Evolutionary conservation across 352 stramenopile genomes (phyloP), one percentile per base, ranked within the genome.

Genomic region (Thalassiosira oceanica): DNA sequence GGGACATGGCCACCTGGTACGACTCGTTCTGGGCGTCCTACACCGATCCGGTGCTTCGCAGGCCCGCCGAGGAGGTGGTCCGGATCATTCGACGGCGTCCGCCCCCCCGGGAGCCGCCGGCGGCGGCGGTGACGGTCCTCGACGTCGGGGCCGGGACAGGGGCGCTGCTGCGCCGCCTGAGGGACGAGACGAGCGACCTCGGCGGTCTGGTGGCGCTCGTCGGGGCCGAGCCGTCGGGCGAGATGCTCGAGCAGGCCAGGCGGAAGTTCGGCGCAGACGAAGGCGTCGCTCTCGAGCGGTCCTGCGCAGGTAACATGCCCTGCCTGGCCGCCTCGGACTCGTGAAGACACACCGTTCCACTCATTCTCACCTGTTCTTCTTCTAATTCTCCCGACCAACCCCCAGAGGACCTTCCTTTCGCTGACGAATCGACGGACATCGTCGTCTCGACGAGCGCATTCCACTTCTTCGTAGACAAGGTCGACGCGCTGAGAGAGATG

Each of bases 1-100:
- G 26, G 16, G 49, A 52, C 49, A 70, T 70, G 60, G 60, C 60
- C n/a, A 5, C 11, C 1, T 70, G 60, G 60, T 70, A 70, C 23
- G 60, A 70, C 28, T 2, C 7, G 0, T 70, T 70, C 46, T 70
- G 60, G 60, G 20, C 13, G 11, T 28, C 29, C 15, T 52, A 55
- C 24, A 20, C 16, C 2, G 28, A 61, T 26, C 35, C 15, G 7
- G 37, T 35, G 20, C 2, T 42, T 18, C 0, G 20, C 8, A 0
- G 15, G 16, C 21, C 42, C 3, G n/a, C 41, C 13, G 28, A 48
- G 23, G 7, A 11, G 29, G 41, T 49, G 11, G 3, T 23, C n/a
- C 29, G 1, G n/a, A n/a, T n/a, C n/a, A n/a, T n/a, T n/a, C n/a
- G n/a, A n/a, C 15, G 15, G 10, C 31, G 2, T 45, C 0, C 18